Evolutionary conservation across 2,329 filamentous ascomycete species (phyloP).

Genomic region (Aspergillus sp.): DNA sequence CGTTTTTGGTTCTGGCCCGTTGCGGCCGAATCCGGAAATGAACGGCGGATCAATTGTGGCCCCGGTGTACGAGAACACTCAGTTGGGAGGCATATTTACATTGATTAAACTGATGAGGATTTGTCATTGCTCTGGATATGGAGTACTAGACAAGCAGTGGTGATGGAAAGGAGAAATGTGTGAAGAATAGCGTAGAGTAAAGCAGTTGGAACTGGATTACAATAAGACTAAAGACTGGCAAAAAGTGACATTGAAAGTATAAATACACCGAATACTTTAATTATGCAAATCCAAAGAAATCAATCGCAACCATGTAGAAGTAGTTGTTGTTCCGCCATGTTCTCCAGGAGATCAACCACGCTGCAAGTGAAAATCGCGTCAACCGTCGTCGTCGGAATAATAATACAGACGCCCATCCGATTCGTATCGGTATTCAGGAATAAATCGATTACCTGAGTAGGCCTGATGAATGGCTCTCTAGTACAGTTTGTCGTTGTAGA

Average conservation of each 20-base stretch:
- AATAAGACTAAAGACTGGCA: not conserved
- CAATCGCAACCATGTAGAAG: slow-evolving; percentile 3
- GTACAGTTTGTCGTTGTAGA: slow-evolving; percentile 23
- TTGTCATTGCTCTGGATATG: no score
- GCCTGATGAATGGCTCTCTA: slow-evolving; percentile 8
- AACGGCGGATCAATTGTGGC: slow-evolving; percentile 13
- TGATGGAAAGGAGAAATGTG: not conserved
- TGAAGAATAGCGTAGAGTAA: not conserved
- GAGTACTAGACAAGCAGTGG: no score
- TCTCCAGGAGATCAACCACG: not conserved
- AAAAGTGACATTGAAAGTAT: slow-evolving; percentile 23
- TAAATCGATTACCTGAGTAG: not conserved
- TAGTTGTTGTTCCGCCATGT: not conserved
- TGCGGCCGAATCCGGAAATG: slow-evolving; percentile 14
- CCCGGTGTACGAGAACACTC: slow-evolving; percentile 2
- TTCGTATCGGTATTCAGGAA: slow-evolving; percentile 1
- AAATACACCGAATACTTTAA: slow-evolving; percentile 26
- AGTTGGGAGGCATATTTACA: no score
- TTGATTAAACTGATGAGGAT: no score
- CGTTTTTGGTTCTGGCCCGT: not conserved
- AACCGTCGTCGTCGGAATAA: slow-evolving; percentile 12
- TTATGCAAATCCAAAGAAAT: slow-evolving; percentile 19
- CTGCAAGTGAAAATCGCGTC: slow-evolving; percentile 2
- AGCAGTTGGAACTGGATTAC: not conserved
- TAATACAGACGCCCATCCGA: slow-evolving; percentile 14